phyloP scores from a whole-genome alignment of 441 rosid genomes.

The Syzygium syzygioides region DNA sequence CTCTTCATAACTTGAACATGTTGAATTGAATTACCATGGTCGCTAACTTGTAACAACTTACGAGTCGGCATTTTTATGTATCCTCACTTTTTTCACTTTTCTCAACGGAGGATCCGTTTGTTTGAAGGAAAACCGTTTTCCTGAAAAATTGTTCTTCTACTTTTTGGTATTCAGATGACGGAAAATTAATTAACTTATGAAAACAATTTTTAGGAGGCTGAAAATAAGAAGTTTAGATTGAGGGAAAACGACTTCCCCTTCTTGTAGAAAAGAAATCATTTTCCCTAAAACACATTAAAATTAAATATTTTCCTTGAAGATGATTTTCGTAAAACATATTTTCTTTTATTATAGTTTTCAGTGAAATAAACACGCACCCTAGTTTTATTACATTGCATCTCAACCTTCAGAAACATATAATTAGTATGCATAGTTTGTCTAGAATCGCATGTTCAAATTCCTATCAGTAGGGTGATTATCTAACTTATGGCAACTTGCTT shows the following conservation, averaged over 20 bases:
- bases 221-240: neutral
- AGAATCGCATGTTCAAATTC: no score
- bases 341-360: neutral
- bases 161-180: no score
- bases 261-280: neutral
- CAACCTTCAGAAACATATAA: neutral
- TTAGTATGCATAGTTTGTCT: no score
- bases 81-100: neutral
- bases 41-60: neutral
- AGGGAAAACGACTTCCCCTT: neutral
- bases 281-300: neutral
- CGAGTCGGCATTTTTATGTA: neutral
- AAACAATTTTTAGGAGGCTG: neutral
- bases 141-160: neutral
- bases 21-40: neutral
- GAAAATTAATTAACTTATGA: neutral
- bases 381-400: neutral
- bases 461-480: no score
- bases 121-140: neutral
- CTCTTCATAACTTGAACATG: neutral
- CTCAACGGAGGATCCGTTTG: neutral
- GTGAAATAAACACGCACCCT: neutral
- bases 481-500: no score
- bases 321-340: neutral
- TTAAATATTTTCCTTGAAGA: neutral